Base-by-base conservation (phyloP, 129 eudicot genomes). In the Dittrichia graveolens region DNA sequence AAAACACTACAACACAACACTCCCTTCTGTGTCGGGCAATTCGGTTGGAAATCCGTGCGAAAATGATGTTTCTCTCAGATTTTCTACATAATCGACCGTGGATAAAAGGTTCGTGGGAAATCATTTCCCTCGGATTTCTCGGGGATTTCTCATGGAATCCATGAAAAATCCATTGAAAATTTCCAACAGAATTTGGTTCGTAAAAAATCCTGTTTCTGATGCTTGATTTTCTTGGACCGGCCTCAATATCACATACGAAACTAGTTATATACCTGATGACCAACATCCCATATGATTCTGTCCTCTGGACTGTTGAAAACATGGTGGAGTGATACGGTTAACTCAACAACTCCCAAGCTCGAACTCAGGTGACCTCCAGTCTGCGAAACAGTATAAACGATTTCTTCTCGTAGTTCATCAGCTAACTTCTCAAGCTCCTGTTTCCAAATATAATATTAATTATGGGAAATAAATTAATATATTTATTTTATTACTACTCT, bases 281-380 rank as follows among this genome's bases (percentile, higher is more conserved):
- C 96, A 50, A 86, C 96, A 76, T 86, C 96, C 96, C 96, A 89
- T 0, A 89, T 78, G 50, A 89, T 82, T 62, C 75, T 89, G 44
- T 89, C 96, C 0, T 80, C 48, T 0, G 96, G 96, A 0, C 90
- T 74, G 75, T 81, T 61, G 52, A 89, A 89, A 8, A 89, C 90
- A 76, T 86, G 83, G 70, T 89, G 96, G 3, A 89, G 88, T 6
- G 92, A 84, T 3, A 86, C 83, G 1, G 92, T 86, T 31, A 89
- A 75, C 77, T 89, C 96, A 2, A 69, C 78, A 2, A 89, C 96
- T 0, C 96, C 96, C 48, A 89, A 65, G 77, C 83, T 89, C 35
- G 96, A 79, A 76, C 96, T 85, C 13, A 89, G 73, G 79, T 89
- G 96, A 14, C 96, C 96, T 0, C 96, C 96, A 0, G 90, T 86